Evolutionary conservation across 495 filamentous ascomycete species (phyloP).

Genomic region (Penicillium ucsense): DNA sequence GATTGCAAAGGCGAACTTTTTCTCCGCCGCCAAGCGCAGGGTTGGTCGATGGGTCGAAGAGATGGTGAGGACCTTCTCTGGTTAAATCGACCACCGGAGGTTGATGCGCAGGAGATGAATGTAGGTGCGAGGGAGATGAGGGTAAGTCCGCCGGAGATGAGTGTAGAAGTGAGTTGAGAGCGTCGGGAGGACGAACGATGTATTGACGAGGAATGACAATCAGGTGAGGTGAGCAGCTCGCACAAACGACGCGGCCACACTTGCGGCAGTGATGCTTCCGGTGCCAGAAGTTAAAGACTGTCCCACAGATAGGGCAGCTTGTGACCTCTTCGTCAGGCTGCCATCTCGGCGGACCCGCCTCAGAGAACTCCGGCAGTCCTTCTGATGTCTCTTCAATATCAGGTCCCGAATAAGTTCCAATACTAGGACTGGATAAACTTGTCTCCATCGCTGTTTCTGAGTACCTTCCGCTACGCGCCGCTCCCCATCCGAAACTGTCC

Average conservation of each 20-base stretch:
- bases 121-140: background rate
- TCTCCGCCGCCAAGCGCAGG: slow-evolving; percentile 66
- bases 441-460: background rate
- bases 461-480: background rate
- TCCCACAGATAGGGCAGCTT: slow-evolving; percentile 71
- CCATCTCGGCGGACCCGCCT: slow-evolving; percentile 54
- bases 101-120: slow-evolving; percentile 9
- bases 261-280: slow-evolving; percentile 94
- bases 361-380: background rate
- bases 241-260: slow-evolving; percentile 91
- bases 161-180: slow-evolving; percentile 13
- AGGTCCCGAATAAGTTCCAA: background rate
- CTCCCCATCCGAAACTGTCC: background rate
- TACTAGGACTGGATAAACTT: background rate
- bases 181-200: slow-evolving; percentile 72
- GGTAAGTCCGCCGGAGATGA: slow-evolving; percentile 10
- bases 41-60: slow-evolving; percentile 25
- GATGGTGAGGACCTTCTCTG: slow-evolving; percentile 18
- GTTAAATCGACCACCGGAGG: slow-evolving; percentile 32
- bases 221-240: slow-evolving; percentile 82
- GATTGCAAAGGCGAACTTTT: slow-evolving; percentile 86
- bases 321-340: slow-evolving; percentile 75
- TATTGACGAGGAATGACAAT: slow-evolving; percentile 92
- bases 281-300: slow-evolving; percentile 73
- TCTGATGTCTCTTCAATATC: background rate